These are phyloP conservation scores for Amorphotheca resinae DNA, from an alignment of 495 filamentous ascomycete species.

Conservation along the genomic window DNA sequence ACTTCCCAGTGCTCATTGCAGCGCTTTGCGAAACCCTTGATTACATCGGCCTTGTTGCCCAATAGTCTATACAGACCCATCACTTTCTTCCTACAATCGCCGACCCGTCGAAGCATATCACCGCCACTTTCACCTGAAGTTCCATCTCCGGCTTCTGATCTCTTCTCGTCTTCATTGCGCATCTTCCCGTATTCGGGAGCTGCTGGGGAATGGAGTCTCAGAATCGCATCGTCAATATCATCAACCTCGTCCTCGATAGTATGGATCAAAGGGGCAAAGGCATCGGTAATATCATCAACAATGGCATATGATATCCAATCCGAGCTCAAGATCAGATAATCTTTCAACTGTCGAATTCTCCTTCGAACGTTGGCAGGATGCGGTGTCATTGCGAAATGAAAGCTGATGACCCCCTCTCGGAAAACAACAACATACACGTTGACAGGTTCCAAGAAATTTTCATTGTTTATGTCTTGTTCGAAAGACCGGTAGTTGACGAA, in stretches of 20 bases:
- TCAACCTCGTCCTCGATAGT: slow-evolving; percentile 82
- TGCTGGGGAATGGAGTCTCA: slow-evolving; percentile 54
- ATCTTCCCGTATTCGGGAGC: slow-evolving; percentile 25
- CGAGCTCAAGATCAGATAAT: slow-evolving; percentile 83
- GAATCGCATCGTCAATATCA: slow-evolving; percentile 73
- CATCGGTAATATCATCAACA: slow-evolving; percentile 97
- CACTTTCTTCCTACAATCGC: slow-evolving; percentile 90
- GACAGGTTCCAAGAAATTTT: slow-evolving; percentile 84
- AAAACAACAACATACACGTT: slow-evolving; percentile 98
- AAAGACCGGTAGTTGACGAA: slow-evolving; percentile 97
- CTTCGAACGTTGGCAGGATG: slow-evolving; percentile 92
- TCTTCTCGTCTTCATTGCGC: slow-evolving; percentile 31
- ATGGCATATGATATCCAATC: slow-evolving; percentile 98
- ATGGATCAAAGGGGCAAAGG: slow-evolving; percentile 82
- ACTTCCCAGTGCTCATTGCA: slow-evolving; percentile 98
- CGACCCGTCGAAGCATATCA: slow-evolving; percentile 81
- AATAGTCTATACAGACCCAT: slow-evolving; percentile 88
- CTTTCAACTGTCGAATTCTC: slow-evolving; percentile 82
- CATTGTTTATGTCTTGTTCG: slow-evolving; percentile 79
- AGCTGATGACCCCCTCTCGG: slow-evolving; percentile 85
- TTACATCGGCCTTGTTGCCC: slow-evolving; percentile 96
- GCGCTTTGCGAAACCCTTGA: slow-evolving; percentile 97
- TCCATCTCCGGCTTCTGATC: slow-evolving; percentile 29
- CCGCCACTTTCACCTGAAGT: slow-evolving; percentile 45
- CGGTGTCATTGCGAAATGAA: slow-evolving; percentile 87